phyloP scores from a whole-genome alignment of 1,284 basidiomycete species.

The Mycena citricolor region DNA sequence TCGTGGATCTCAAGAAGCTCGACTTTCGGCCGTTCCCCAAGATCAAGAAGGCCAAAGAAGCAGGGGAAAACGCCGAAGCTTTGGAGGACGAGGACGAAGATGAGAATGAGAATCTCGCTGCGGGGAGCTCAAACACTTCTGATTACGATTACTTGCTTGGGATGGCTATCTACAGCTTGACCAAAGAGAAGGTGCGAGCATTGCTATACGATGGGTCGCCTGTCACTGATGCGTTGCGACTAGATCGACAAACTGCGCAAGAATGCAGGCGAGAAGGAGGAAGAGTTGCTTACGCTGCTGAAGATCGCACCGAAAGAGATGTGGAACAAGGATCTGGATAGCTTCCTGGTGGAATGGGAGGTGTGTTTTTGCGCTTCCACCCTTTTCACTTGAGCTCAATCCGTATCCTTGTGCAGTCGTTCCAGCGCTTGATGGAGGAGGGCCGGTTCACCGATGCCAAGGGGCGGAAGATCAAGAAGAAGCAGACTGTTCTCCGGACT shows the following conservation, averaged over 20 bases:
- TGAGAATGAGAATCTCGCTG: constrained; percentile 44
- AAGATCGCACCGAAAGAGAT: constrained; percentile 80
- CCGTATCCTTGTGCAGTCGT: constrained; percentile 45
- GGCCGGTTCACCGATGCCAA: constrained; percentile 53
- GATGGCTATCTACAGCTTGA: constrained; percentile 96
- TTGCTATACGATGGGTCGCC: constrained; percentile 1
- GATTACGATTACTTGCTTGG: constrained; percentile 95
- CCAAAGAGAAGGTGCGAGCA: constrained; percentile 80
- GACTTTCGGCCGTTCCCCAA: constrained; percentile 92
- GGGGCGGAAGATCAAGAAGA: constrained; percentile 70
- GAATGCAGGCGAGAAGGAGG: constrained; percentile 83
- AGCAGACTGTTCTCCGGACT: constrained; percentile 74
- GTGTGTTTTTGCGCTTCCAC: constrained; percentile 43
- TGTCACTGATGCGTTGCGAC: constrained; percentile 9
- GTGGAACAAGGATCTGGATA: constrained; percentile 90
- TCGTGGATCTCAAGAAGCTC: constrained; percentile 79
- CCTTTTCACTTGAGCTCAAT: neutral
- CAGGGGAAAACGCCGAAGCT: constrained; percentile 69
- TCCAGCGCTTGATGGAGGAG: constrained; percentile 58
- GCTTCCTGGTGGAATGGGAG: constrained; percentile 84
- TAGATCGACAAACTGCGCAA: constrained; percentile 85
- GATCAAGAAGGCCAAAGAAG: constrained; percentile 65
- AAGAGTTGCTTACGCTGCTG: constrained; percentile 79
- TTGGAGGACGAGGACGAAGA: constrained; percentile 66
- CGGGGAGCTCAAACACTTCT: constrained; percentile 37